phyloP scores from a whole-genome alignment of 139 green algal genomes.

The Picochlorum costavermella region DNA sequence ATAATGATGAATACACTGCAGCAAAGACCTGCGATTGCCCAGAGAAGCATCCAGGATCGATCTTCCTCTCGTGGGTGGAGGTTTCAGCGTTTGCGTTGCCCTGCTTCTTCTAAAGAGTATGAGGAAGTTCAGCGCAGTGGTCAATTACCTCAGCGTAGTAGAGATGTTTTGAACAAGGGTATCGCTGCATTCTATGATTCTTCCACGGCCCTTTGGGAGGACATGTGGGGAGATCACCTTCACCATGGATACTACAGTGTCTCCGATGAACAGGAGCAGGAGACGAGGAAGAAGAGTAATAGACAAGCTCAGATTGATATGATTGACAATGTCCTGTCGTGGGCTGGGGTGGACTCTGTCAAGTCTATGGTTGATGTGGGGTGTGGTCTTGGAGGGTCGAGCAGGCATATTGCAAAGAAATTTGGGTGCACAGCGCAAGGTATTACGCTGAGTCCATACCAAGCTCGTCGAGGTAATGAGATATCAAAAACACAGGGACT shows the following conservation, averaged over 20 bases:
- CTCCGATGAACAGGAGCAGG: no score
- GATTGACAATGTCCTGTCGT: slow-evolving; percentile 83
- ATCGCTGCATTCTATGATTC: slow-evolving; percentile 96
- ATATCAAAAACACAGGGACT: slow-evolving; percentile 45
- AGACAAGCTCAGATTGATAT: slow-evolving; percentile 86
- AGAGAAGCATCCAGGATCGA: no score
- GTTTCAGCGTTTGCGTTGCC: no score
- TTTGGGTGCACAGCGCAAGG: slow-evolving; percentile 49
- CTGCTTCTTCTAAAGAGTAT: no score
- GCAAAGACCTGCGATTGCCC: no score
- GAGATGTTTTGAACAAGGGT: slow-evolving; percentile 65
- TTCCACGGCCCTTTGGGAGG: slow-evolving; percentile 82
- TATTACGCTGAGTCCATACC: slow-evolving; percentile 84
- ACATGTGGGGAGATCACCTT: slow-evolving; percentile 86
- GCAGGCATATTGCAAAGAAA: slow-evolving; percentile 76
- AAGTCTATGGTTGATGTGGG: slow-evolving; percentile 86
- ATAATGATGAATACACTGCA: no score
- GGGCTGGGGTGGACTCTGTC: slow-evolving; percentile 44
- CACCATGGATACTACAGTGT: slow-evolving; percentile 89
- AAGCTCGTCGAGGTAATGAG: slow-evolving; percentile 69
- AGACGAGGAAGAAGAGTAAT: slow-evolving; percentile 34
- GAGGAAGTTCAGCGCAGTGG: no score
- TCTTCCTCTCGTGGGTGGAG: no score
- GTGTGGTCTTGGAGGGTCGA: slow-evolving; percentile 90
- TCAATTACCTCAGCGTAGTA: no score